phyloP scores from a whole-genome alignment of 208 protist genomes.

The Leishmania turanica region DNA sequence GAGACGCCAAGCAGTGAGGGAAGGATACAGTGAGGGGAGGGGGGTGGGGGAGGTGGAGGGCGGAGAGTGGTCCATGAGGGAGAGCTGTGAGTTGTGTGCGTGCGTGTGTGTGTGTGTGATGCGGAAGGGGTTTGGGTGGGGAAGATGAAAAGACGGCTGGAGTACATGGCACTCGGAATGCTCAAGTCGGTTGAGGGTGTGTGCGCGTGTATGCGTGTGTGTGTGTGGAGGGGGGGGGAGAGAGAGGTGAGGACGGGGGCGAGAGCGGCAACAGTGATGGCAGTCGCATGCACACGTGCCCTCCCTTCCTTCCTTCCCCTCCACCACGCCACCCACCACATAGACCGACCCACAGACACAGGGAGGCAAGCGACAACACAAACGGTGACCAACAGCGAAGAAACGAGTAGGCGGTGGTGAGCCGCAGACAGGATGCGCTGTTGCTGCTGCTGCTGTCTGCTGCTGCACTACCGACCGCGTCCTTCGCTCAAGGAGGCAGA shows the following conservation, averaged over 20 bases:
- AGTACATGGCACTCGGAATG: too few species aligned
- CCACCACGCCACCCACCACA: background rate
- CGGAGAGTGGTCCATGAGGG: background rate
- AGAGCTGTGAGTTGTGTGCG: background rate
- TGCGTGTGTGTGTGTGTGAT: background rate
- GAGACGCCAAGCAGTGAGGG: background rate
- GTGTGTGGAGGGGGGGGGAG: too few species aligned
- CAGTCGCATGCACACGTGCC: background rate
- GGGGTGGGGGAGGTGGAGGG: too few species aligned
- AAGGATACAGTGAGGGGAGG: too few species aligned
- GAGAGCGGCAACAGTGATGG: background rate
- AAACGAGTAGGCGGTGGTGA: background rate
- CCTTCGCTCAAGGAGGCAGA: background rate
- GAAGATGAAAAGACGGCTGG: background rate
- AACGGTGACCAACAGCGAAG: background rate
- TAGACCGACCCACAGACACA: background rate
- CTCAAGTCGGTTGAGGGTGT: background rate
- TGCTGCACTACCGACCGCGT: background rate
- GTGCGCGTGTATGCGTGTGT: background rate
- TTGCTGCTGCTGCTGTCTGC: too few species aligned
- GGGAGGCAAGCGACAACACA: background rate
- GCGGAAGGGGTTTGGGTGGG: background rate
- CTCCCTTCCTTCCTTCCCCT: background rate
- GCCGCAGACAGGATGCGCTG: background rate
- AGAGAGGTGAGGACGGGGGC: background rate